A percentile compares a stretch with the other conserved stretches of the same genome.
phyloP scores from a whole-genome alignment of 2,329 filamentous ascomycete species.

The Orbilia blumenaviensis region DNA sequence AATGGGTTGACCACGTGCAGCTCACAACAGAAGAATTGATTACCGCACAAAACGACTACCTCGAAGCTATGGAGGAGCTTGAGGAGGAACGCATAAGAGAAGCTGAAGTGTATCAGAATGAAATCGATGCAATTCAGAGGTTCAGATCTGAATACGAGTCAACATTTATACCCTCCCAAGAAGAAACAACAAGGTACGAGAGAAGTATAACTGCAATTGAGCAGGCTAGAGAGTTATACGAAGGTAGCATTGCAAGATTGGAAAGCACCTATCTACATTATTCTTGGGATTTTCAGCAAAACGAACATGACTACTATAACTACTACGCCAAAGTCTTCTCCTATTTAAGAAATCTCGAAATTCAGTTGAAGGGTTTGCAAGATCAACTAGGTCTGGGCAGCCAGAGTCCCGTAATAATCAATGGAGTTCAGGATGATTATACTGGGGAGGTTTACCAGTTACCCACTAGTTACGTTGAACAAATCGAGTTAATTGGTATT shows the following conservation, averaged over 20 bases:
- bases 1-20: background rate
- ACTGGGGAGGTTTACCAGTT: background rate
- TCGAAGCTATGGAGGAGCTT: background rate
- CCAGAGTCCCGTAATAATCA: background rate
- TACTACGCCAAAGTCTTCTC: background rate
- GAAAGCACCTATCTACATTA: background rate
- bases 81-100: background rate
- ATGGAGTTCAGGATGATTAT: constrained; percentile 3
- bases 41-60: background rate
- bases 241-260: background rate
- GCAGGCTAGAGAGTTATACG: background rate
- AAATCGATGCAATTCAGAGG: background rate
- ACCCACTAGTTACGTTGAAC: background rate
- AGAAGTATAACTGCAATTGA: background rate
- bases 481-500: background rate
- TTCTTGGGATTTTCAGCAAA: background rate
- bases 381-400: background rate
- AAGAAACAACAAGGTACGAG: background rate
- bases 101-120: background rate
- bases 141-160: background rate
- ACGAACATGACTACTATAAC: constrained; percentile 9
- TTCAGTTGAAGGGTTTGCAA: background rate
- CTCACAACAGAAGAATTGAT: background rate
- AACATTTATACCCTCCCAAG: background rate
- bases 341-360: constrained; percentile 13